A percentile compares a stretch with the other conserved stretches of the same genome.
These are phyloP conservation scores for Omphalotus guepiniiformis DNA, from an alignment of 768 basidiomycete species.

Conservation along the genomic window DNA sequence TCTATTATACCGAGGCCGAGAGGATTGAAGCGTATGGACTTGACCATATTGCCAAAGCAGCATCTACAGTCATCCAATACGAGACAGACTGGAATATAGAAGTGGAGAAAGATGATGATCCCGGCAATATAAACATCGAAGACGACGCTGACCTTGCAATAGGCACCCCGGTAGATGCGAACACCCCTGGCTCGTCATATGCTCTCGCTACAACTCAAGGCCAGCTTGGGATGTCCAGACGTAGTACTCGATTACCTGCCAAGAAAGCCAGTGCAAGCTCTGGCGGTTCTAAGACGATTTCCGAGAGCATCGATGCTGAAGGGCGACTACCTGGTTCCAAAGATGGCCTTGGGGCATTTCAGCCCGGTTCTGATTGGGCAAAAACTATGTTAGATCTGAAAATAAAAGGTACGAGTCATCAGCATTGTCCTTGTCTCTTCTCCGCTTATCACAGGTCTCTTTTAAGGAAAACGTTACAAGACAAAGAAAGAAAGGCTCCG, in stretches of 20 bases:
- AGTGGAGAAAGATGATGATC: constrained; percentile 57
- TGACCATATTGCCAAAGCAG: constrained; percentile 69
- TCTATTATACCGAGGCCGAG: constrained; percentile 73
- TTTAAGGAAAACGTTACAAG: constrained; percentile 65
- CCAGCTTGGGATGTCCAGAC: constrained; percentile 32
- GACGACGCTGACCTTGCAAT: constrained; percentile 34
- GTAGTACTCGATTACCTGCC: constrained; percentile 50
- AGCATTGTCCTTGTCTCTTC: not conserved
- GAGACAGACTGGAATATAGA: constrained; percentile 86
- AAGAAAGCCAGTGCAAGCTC: constrained; percentile 33
- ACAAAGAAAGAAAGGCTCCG: constrained; percentile 79
- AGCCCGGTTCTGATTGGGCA: constrained; percentile 68
- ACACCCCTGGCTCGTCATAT: constrained; percentile 14
- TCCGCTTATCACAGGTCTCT: not conserved
- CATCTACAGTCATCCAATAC: constrained; percentile 72
- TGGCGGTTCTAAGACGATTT: constrained; percentile 32
- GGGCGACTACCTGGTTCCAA: constrained; percentile 73
- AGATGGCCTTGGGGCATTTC: constrained; percentile 73
- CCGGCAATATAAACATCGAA: constrained; percentile 23
- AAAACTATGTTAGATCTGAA: constrained; percentile 68
- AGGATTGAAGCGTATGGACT: constrained; percentile 65
- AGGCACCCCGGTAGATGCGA: constrained; percentile 34
- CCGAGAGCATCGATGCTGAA: constrained; percentile 58
- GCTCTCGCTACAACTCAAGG: constrained; percentile 31
- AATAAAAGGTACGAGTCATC: constrained; percentile 65